Evolutionary conservation across 768 basidiomycete genomes (phyloP).

Genomic region (Serendipita indica): DNA sequence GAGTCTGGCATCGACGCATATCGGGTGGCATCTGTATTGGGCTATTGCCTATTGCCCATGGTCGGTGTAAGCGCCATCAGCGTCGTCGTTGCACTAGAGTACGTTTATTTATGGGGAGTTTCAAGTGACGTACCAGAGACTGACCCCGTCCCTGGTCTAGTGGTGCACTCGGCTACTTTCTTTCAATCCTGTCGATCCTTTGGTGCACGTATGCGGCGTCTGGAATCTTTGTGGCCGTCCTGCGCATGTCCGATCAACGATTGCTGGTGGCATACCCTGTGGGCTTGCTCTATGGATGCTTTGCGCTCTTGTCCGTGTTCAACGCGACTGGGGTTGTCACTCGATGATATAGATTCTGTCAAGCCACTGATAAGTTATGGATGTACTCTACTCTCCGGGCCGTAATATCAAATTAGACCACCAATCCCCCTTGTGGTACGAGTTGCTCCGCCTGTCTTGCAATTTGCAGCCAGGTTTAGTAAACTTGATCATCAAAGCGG

Average conservation of each 20-base stretch:
- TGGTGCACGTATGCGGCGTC: constrained; percentile 98
- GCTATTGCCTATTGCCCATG: constrained; percentile 94
- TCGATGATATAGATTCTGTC: neutral
- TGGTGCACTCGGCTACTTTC: constrained; percentile 68
- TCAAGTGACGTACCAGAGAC: too few species aligned
- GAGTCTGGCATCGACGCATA: constrained; percentile 91
- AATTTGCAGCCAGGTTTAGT: neutral
- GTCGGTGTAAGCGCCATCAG: constrained; percentile 84
- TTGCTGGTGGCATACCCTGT: constrained; percentile 94
- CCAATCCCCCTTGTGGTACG: neutral
- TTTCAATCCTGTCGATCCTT: constrained; percentile 67
- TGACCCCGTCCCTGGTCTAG: constrained; percentile 32
- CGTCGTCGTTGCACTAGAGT: constrained; percentile 81
- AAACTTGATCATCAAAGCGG: neutral
- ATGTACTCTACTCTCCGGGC: too few species aligned
- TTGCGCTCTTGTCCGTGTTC: constrained; percentile 85
- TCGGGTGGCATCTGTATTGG: constrained; percentile 84
- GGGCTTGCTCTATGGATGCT: constrained; percentile 85
- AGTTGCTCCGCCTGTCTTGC: neutral
- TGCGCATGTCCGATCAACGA: constrained; percentile 91
- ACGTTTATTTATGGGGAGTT: too few species aligned
- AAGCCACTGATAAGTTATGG: too few species aligned
- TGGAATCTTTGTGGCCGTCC: constrained; percentile 86
- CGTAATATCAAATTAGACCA: too few species aligned
- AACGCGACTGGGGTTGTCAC: constrained; percentile 26